Evolutionary conservation across 331 rosid species (phyloP).

Genomic region (Pyracantha coccinea): DNA sequence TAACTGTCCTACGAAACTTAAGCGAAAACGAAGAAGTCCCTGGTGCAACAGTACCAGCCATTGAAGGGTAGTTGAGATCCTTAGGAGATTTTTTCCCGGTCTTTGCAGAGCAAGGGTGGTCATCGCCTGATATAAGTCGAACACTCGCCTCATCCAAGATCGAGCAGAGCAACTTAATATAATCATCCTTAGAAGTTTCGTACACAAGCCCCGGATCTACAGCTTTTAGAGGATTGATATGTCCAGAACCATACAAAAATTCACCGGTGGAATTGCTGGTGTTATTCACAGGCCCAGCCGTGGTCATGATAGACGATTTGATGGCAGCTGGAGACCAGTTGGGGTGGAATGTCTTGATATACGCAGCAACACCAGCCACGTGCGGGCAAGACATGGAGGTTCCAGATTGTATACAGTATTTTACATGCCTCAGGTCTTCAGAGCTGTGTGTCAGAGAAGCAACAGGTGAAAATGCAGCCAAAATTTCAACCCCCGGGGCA

Average conservation of each 20-base stretch:
- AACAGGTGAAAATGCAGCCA: slow-evolving; percentile 36
- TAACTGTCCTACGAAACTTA: slow-evolving; percentile 16
- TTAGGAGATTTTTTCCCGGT: not conserved
- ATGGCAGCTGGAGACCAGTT: slow-evolving; percentile 47
- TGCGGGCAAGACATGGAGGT: slow-evolving; percentile 54
- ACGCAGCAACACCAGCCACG: slow-evolving; percentile 34
- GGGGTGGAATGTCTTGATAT: slow-evolving; percentile 27
- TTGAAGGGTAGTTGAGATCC: slow-evolving; percentile 6
- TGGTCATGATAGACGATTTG: slow-evolving; percentile 44
- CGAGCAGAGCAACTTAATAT: not conserved
- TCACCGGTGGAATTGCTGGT: not conserved
- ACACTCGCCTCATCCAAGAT: not conserved
- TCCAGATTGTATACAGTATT: slow-evolving; percentile 27
- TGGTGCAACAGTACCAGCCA: not conserved
- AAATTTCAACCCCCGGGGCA: slow-evolving; percentile 45
- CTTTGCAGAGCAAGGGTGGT: slow-evolving; percentile 2
- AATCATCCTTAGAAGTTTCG: not conserved
- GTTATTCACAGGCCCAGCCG: not conserved
- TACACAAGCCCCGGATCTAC: not conserved
- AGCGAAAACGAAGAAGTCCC: not conserved
- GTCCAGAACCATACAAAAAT: slow-evolving; percentile 1
- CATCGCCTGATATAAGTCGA: not conserved
- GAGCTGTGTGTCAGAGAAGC: not conserved
- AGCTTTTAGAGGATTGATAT: not conserved
- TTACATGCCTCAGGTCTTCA: slow-evolving; percentile 4